Conservation (phyloP, 768 basidiomycete genomes). For the Kwoniella mangroviensis region DNA sequence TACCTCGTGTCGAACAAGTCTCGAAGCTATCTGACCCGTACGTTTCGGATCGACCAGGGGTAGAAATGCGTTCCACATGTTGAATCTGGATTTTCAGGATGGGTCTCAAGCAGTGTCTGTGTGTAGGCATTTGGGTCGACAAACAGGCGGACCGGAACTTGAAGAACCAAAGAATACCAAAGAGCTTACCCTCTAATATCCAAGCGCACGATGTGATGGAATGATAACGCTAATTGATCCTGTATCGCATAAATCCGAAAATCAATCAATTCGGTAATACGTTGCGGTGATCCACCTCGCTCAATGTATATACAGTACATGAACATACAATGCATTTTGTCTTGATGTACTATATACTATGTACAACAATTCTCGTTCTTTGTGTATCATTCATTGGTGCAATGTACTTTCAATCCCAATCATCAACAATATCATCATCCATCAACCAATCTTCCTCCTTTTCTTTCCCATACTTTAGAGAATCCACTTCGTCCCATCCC, state of each 20-base stretch:
- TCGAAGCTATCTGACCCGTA: not conserved
- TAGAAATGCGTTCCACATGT: not conserved
- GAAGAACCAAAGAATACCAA: not conserved
- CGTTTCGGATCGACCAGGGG: not conserved
- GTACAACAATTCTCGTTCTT: not conserved
- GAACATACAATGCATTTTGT: slow-evolving; percentile 3
- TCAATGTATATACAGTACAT: not conserved
- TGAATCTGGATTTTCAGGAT: not conserved
- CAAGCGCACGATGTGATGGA: not conserved
- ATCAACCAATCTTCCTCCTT: slow-evolving; percentile 33
- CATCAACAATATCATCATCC: slow-evolving; percentile 45
- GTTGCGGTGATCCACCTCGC: too few species aligned
- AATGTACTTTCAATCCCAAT: slow-evolving; percentile 38
- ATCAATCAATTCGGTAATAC: not conserved
- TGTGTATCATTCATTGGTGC: not conserved
- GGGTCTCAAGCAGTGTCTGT: not conserved
- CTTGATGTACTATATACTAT: not conserved
- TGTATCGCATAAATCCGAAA: not conserved
- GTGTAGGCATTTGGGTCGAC: not conserved
- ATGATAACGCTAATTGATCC: not conserved
- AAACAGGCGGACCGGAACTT: not conserved
- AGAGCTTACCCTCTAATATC: not conserved
- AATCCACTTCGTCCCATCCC: slow-evolving; percentile 39
- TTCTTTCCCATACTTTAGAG: slow-evolving; percentile 12
- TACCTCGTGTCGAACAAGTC: not conserved